phyloP scores from a whole-genome alignment of 2,329 filamentous ascomycete species.

The Talaromyces funiculosus region DNA sequence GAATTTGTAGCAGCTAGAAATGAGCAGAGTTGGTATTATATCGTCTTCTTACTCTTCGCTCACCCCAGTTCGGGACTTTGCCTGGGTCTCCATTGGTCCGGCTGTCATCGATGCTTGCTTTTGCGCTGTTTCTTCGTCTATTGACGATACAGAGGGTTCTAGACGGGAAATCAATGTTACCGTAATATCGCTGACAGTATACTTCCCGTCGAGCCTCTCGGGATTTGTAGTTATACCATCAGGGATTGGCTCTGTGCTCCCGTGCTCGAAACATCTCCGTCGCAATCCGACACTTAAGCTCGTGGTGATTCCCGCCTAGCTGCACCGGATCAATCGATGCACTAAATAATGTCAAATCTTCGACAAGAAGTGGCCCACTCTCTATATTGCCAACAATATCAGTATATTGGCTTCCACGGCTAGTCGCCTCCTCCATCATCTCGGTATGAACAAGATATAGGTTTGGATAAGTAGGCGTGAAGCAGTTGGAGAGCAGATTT shows the following conservation, averaged over 20 bases:
- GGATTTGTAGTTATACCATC: neutral
- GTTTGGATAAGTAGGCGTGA: slow-evolving; percentile 23
- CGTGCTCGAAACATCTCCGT: neutral
- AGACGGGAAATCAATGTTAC: neutral
- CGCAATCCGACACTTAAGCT: neutral
- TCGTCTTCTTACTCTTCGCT: neutral
- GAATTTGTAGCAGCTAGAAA: neutral
- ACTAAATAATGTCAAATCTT: neutral
- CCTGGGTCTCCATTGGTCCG: neutral
- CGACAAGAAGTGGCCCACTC: neutral
- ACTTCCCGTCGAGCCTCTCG: neutral
- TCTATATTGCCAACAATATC: slow-evolving; percentile 21
- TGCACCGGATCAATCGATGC: neutral
- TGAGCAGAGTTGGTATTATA: neutral
- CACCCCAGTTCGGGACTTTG: neutral
- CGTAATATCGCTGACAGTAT: neutral
- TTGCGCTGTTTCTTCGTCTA: neutral
- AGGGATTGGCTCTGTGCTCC: neutral
- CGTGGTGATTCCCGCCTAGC: neutral
- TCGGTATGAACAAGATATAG: slow-evolving; percentile 25
- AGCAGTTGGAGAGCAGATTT: slow-evolving; percentile 25
- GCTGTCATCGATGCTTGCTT: neutral
- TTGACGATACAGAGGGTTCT: neutral
- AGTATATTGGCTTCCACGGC: slow-evolving; percentile 19
- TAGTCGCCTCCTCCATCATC: slow-evolving; percentile 26